phyloP scores from a whole-genome alignment of 1,284 basidiomycete species.

The Moesziomyces parantarcticus region DNA sequence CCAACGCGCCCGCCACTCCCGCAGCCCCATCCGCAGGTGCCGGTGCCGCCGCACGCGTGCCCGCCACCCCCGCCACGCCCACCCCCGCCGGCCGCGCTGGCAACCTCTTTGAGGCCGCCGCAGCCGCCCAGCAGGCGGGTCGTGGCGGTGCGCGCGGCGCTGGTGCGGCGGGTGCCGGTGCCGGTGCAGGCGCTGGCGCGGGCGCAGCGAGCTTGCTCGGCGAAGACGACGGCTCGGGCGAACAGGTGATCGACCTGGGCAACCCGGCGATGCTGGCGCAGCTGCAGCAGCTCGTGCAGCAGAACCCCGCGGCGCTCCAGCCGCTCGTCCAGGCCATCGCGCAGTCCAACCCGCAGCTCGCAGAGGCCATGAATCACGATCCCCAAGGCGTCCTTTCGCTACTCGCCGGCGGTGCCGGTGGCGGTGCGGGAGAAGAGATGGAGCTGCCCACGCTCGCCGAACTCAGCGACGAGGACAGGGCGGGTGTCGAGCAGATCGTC shows the following conservation, averaged over 20 bases:
- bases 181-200: slow-evolving; percentile 22
- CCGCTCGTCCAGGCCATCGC: slow-evolving; percentile 66
- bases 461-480: slow-evolving; percentile 56
- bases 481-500: slow-evolving; percentile 61
- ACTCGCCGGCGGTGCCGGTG: slow-evolving; percentile 54
- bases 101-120: slow-evolving; percentile 69
- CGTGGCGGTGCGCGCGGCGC: slow-evolving; percentile 23
- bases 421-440: slow-evolving; percentile 55
- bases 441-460: slow-evolving; percentile 56
- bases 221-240: slow-evolving; percentile 60
- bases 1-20: slow-evolving; percentile 72
- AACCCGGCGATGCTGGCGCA: slow-evolving; percentile 66
- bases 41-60: slow-evolving; percentile 65
- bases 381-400: slow-evolving; percentile 64
- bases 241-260: slow-evolving; percentile 62
- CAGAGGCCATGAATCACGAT: slow-evolving; percentile 62
- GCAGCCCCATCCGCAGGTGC: slow-evolving; percentile 70
- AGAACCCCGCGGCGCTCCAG: slow-evolving; percentile 66
- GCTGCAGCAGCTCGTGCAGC: slow-evolving; percentile 60
- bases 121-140: slow-evolving; percentile 57
- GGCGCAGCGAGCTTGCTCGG: slow-evolving; percentile 45
- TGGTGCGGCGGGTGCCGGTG: slow-evolving; percentile 37
- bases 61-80: slow-evolving; percentile 49
- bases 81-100: slow-evolving; percentile 55
- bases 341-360: slow-evolving; percentile 65